phyloP scores from a whole-genome alignment of 1,284 basidiomycete genomes.

The Cryptococcus amylolentus region DNA sequence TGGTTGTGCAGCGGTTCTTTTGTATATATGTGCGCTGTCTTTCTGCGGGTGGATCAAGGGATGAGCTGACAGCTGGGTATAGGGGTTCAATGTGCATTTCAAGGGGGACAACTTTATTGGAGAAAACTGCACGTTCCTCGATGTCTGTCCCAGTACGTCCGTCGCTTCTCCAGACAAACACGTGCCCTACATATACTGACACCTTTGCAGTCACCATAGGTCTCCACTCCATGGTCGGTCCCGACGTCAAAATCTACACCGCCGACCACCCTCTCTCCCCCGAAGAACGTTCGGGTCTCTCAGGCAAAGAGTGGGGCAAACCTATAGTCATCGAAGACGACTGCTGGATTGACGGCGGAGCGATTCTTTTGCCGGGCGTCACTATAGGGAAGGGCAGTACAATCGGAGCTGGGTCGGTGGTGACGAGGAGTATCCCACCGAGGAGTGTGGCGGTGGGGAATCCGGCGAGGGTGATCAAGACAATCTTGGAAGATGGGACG shows the following conservation, averaged over 20 bases:
- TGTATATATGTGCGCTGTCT: conserved; percentile 38
- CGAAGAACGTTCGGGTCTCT: conserved; percentile 40
- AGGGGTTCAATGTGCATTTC: conserved; percentile 48
- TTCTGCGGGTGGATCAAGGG: background rate
- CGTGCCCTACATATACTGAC: background rate
- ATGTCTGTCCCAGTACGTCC: conserved; percentile 44
- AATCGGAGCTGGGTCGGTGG: conserved; percentile 42
- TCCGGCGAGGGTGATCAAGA: conserved; percentile 52
- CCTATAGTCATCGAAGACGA: conserved; percentile 49
- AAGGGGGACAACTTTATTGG: conserved; percentile 45
- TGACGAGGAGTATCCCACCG: conserved; percentile 51
- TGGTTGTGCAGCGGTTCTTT: conserved; percentile 23
- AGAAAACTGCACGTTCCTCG: conserved; percentile 39
- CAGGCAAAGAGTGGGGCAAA: conserved; percentile 42
- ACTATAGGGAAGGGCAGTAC: no score
- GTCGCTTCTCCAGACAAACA: background rate
- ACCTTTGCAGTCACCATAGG: conserved; percentile 40
- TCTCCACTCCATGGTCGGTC: conserved; percentile 44
- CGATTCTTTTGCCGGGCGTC: no score
- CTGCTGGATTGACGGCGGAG: conserved; percentile 48
- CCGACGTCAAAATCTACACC: conserved; percentile 47
- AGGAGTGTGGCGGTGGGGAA: conserved; percentile 52
- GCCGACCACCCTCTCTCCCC: conserved; percentile 49
- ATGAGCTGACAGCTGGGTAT: background rate
- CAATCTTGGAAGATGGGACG: conserved; percentile 30